Conservation (phyloP, 495 filamentous ascomycete species). For the Jackrogersella multiformis region DNA sequence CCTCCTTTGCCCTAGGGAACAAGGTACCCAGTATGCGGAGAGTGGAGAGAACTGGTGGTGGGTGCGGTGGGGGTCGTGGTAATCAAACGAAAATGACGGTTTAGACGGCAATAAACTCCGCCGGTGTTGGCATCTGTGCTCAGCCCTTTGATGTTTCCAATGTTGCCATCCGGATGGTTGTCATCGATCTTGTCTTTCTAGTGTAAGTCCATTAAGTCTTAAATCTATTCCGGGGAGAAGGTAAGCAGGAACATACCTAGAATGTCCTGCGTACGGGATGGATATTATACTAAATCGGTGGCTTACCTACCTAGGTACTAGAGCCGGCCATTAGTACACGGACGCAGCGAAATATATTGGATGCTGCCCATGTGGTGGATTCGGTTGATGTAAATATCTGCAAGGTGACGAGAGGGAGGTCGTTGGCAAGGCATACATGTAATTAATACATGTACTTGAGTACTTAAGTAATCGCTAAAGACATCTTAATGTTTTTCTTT, state of each 20-base stretch:
- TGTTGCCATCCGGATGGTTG: no score
- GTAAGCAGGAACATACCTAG: no score
- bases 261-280: no score
- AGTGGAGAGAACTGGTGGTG: conserved; percentile 20
- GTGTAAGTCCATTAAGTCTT: no score
- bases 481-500: no score
- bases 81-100: conserved; percentile 33
- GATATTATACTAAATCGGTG: conserved; percentile 8
- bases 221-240: no score
- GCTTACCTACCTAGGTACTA: conserved; percentile 1
- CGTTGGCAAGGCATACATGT: conserved; percentile 14
- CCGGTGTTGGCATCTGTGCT: conserved; percentile 14
- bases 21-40: no score
- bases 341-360: background rate
- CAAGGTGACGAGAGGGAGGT: conserved; percentile 27
- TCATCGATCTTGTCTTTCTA: conserved; percentile 5
- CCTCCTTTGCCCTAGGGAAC: background rate
- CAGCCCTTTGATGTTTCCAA: conserved; percentile 7
- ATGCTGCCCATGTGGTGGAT: conserved; percentile 19
- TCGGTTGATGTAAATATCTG: conserved; percentile 25
- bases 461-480: conserved; percentile 3
- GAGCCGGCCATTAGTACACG: conserved; percentile 2
- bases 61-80: conserved; percentile 31
- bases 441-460: background rate
- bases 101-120: conserved; percentile 37